These are phyloP conservation scores for Nothophytophthora sp. DNA, from an alignment of 352 stramenopile species.

Conservation along the genomic window DNA sequence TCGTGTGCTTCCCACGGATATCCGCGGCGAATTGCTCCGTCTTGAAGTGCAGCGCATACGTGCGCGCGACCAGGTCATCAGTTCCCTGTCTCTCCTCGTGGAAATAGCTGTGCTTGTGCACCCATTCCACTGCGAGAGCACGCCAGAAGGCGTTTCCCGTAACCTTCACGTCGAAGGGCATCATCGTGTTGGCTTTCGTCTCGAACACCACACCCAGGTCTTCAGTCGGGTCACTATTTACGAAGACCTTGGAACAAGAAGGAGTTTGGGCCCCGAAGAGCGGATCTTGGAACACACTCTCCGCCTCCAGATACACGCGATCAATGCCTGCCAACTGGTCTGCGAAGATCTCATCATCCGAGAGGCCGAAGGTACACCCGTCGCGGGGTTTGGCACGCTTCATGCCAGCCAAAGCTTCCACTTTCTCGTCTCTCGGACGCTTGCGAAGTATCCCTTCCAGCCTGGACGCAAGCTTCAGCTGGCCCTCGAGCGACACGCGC, in stretches of 20 bases:
- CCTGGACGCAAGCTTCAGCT: constrained; percentile 34
- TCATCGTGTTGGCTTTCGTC: constrained; percentile 28
- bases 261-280: constrained; percentile 12
- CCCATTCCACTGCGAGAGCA: constrained; percentile 27
- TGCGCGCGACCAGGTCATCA: constrained; percentile 20
- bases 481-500: constrained; percentile 22
- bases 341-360: constrained; percentile 31
- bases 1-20: constrained; percentile 42
- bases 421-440: constrained; percentile 17
- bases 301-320: constrained; percentile 15
- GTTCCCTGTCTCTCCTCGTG: constrained; percentile 21
- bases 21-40: constrained; percentile 25
- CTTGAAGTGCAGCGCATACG: constrained; percentile 26
- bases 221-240: constrained; percentile 10
- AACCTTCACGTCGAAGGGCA: constrained; percentile 34
- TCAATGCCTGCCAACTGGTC: constrained; percentile 27
- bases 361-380: background rate
- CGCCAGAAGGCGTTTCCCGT: constrained; percentile 37
- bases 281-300: constrained; percentile 9
- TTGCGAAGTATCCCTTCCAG: constrained; percentile 32
- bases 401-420: constrained; percentile 1
- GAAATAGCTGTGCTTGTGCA: constrained; percentile 31
- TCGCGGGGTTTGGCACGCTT: constrained; percentile 20
- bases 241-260: constrained; percentile 16
- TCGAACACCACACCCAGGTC: constrained; percentile 30